Evolutionary conservation across 176 grass and related monocot genomes (phyloP).

Genomic region (Musa schizocarpa): DNA sequence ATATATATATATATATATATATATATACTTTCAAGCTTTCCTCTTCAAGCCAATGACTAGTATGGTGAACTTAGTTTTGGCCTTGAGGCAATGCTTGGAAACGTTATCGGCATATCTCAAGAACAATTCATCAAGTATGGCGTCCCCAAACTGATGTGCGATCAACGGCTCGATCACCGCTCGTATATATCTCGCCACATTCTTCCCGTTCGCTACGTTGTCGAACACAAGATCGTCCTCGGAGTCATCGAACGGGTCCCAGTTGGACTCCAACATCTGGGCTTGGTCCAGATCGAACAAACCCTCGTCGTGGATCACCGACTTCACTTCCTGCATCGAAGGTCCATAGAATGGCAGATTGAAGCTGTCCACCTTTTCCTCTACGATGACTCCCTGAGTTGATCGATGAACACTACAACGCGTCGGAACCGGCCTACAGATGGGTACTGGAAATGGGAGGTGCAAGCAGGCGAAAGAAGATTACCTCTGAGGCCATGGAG

Average conservation of each 20-base stretch:
- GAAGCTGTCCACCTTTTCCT: constrained; percentile 43
- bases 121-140: constrained; percentile 24
- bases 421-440: too few relatives aligned
- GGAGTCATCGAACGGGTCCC: constrained; percentile 30
- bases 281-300: constrained; percentile 15
- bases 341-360: constrained; percentile 28
- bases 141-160: constrained; percentile 16
- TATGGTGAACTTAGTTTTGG: background rate
- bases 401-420: background rate
- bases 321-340: constrained; percentile 20
- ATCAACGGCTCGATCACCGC: constrained; percentile 23
- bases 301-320: background rate
- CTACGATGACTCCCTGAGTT: constrained; percentile 35
- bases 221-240: background rate
- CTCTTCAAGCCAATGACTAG: too few relatives aligned
- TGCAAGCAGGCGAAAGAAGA: too few relatives aligned
- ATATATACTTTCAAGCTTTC: too few relatives aligned
- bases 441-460: too few relatives aligned
- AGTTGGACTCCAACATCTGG: constrained; percentile 17
- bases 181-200: constrained; percentile 15
- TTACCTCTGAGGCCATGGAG: constrained; percentile 31
- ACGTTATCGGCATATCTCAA: constrained; percentile 2
- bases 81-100: constrained; percentile 1
- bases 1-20: too few relatives aligned
- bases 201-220: constrained; percentile 6